Base-by-base conservation (phyloP, 2,329 filamentous ascomycete genomes). In the Aspergillus tamarii region DNA sequence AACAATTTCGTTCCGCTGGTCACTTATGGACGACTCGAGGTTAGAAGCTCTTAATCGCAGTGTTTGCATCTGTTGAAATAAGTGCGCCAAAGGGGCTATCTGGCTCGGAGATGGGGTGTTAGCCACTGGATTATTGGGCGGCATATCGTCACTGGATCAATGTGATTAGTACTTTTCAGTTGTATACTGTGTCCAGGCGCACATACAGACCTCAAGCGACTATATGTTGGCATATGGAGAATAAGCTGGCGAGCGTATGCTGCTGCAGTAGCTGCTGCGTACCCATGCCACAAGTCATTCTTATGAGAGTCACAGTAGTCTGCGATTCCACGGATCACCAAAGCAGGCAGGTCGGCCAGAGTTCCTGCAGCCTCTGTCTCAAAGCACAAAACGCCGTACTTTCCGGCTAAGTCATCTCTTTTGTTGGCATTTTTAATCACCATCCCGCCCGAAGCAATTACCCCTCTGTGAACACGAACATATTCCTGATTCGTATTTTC, bases 241-340 rank as follows among this genome's bases (percentile, higher is more conserved):
- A 75, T 3, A 1, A 72, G 82, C 10, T 80, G 81, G 4, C 80
- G 34, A 23, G 58, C 34, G 21, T 60, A 60, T 16, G 58, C 48
- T 16, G 46, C 58, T 19, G 82, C 1, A 75, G 81, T n/a, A 73
- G 75, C 56, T 74, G 83, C 2, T 73, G 84, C 23, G 73, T 84
- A 5, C 69, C 69, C 3, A 82, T 82, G 34, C 43, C 61, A 45
- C n/a, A 43, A 16, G 45, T 46, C 28, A 61, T 64, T 70, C 57
- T 70, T 69, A 43, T 70, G 66, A 8, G 66, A 70, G 39, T 70
- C 69, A 30, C 60, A 66, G 58, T 70, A 70, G 58, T 70, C 66
- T 21, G 55, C 65, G 12, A 70, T 69, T n/a, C 69, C 69, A 4
- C 69, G 65, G 23, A 71, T 67, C 12, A 68, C 63, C 12, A 70